Evolutionary conservation across 2,329 filamentous ascomycete genomes (phyloP), one percentile per base, ranked within the genome.

Genomic region (Penicillium sp.): DNA sequence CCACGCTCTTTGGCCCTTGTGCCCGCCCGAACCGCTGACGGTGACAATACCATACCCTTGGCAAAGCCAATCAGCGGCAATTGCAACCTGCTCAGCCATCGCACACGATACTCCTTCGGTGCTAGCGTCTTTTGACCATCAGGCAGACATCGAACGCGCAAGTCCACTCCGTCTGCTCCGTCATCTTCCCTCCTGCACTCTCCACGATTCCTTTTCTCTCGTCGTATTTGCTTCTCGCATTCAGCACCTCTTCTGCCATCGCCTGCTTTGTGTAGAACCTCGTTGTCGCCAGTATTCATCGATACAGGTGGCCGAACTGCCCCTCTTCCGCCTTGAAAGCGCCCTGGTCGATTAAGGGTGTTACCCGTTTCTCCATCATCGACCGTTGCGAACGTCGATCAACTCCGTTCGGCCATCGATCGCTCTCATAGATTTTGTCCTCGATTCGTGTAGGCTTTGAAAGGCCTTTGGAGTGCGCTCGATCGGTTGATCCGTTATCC

Each of bases 91-190:
- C 67, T 69, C 67, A 68, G 67, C 68, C 68, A 63, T 69, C 62
- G 47, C 61, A 45, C 38, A 30, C 59, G 55, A 65, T 64, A 17
- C 74, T 70, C 45, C 44, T 67, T 66, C 13, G 28, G 63, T 66
- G 9, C 56, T 73, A 72, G 73, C 47, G 61, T 17, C 7, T 63
- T 75, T 69, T 69, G 72, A 70, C 74, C 70, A 76, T 76, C 72
- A 78, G 76, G 76, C 76, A 78, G 76, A 77, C 75, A 75, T 72
- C 70, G 60, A 71, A 68, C 61, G 65, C 67, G 72, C 62, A 67
- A 59, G 17, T 38, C 53, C 53, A 33, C 37, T 63, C 53, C 50
- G 54, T 64, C 49, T 53, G 63, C 66, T 63, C 62, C 59, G 66
- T 66, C 57, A 64, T 72, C 69, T 63, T 66, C 68, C 64, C 62